These are phyloP conservation scores for Schwanniomyces polymorphus DNA, from an alignment of 805 yeast species.

Conservation along the genomic window DNA sequence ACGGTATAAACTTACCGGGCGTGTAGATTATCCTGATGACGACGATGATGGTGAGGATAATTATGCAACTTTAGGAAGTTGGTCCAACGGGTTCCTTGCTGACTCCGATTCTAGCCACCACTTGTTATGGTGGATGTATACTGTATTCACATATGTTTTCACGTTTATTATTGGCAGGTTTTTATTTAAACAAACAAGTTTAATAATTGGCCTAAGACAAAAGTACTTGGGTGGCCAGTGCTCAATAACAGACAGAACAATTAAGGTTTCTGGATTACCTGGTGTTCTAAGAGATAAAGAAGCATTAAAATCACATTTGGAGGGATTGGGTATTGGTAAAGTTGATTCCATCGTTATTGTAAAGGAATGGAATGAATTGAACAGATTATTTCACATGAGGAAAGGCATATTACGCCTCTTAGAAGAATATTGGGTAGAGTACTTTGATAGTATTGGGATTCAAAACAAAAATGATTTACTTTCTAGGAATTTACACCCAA, in stretches of 20 bases:
- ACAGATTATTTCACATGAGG: slow-evolving; percentile 62
- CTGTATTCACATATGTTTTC: slow-evolving; percentile 82
- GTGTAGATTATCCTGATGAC: slow-evolving; percentile 26
- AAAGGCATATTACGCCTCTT: slow-evolving; percentile 50
- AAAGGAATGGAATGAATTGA: slow-evolving; percentile 80
- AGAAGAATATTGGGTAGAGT: slow-evolving; percentile 73
- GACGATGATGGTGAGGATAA: slow-evolving; percentile 7
- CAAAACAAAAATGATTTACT: slow-evolving; percentile 27
- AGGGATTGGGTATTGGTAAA: slow-evolving; percentile 74
- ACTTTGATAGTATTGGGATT: slow-evolving; percentile 44
- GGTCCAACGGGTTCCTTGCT: background rate
- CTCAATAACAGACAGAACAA: slow-evolving; percentile 88
- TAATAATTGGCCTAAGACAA: slow-evolving; percentile 79
- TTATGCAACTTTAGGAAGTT: background rate
- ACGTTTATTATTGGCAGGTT: slow-evolving; percentile 64
- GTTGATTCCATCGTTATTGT: slow-evolving; percentile 79
- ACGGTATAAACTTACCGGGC: slow-evolving; percentile 79
- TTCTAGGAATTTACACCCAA: slow-evolving; percentile 23
- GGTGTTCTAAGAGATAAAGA: slow-evolving; percentile 70
- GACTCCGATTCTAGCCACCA: background rate
- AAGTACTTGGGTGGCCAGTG: slow-evolving; percentile 79
- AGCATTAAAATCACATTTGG: slow-evolving; percentile 73
- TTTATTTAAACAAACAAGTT: slow-evolving; percentile 66
- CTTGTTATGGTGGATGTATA: slow-evolving; percentile 80
- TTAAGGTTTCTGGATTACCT: slow-evolving; percentile 86